Evolutionary conservation across 1,139 yeast species (phyloP).

Genomic region (Suzukiozyma palmioleophila): DNA sequence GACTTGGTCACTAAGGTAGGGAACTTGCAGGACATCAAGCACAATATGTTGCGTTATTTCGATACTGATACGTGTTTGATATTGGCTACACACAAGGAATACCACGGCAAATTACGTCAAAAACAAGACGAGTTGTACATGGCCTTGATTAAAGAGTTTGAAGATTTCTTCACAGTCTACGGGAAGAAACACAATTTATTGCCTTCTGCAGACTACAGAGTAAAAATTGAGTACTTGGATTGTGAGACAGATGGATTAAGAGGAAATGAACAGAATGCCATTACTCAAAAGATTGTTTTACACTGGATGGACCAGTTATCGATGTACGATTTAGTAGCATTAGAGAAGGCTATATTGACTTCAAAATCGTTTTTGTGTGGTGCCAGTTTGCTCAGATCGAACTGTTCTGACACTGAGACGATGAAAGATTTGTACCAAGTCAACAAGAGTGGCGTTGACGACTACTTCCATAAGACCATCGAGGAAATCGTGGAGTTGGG

Average conservation of each 20-base stretch:
- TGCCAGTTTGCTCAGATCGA: constrained; percentile 38
- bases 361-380: constrained; percentile 87
- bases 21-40: constrained; percentile 48
- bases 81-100: constrained; percentile 77
- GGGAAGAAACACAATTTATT: constrained; percentile 28
- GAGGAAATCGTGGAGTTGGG: constrained; percentile 78
- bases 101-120: constrained; percentile 72
- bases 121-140: constrained; percentile 74
- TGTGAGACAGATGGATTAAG: constrained; percentile 75
- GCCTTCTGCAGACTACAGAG: constrained; percentile 18
- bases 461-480: constrained; percentile 37
- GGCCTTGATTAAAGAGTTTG: constrained; percentile 69
- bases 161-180: constrained; percentile 51
- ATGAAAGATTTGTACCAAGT: constrained; percentile 29
- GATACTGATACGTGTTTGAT: constrained; percentile 93
- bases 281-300: constrained; percentile 57
- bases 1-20: constrained; percentile 60
- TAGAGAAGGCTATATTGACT: constrained; percentile 81
- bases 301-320: constrained; percentile 63
- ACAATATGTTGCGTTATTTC: constrained; percentile 66
- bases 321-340: constrained; percentile 75
- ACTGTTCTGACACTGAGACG: constrained; percentile 20
- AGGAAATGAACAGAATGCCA: constrained; percentile 68
- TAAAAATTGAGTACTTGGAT: constrained; percentile 58
- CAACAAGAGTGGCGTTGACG: constrained; percentile 23